Evolutionary conservation across 306 rosid genomes (phyloP).

Genomic region (Cucumis hystrix): DNA sequence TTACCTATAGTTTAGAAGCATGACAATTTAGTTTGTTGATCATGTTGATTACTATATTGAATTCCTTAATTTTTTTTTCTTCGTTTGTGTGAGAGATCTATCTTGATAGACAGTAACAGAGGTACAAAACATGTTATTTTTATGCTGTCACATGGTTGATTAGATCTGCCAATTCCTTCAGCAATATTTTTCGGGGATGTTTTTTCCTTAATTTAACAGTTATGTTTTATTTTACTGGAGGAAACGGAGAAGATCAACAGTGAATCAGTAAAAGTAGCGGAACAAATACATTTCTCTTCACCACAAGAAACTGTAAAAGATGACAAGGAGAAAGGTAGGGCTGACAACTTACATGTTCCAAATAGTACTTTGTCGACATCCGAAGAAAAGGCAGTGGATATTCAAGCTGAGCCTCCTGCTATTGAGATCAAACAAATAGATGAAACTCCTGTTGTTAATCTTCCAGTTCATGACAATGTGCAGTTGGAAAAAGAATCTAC

Average conservation of each 20-base stretch:
- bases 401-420: neutral
- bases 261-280: neutral
- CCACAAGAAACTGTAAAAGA: neutral
- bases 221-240: neutral
- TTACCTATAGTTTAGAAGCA: neutral
- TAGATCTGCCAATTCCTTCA: neutral
- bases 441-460: neutral
- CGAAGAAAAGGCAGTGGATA: neutral
- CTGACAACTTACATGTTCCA: neutral
- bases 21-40: neutral
- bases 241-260: neutral
- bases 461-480: neutral
- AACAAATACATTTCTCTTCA: neutral
- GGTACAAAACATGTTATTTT: neutral
- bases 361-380: neutral
- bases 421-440: neutral
- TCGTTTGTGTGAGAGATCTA: neutral
- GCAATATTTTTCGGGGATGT: neutral
- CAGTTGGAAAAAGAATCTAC: neutral
- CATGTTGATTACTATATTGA: neutral
- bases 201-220: too few relatives aligned
- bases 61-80: neutral
- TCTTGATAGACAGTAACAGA: neutral
- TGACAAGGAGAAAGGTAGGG: neutral
- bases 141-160: neutral